Evolutionary conservation across 768 basidiomycete genomes (phyloP), one percentile per base, ranked within the genome.

Genomic region (Suillus luteus): DNA sequence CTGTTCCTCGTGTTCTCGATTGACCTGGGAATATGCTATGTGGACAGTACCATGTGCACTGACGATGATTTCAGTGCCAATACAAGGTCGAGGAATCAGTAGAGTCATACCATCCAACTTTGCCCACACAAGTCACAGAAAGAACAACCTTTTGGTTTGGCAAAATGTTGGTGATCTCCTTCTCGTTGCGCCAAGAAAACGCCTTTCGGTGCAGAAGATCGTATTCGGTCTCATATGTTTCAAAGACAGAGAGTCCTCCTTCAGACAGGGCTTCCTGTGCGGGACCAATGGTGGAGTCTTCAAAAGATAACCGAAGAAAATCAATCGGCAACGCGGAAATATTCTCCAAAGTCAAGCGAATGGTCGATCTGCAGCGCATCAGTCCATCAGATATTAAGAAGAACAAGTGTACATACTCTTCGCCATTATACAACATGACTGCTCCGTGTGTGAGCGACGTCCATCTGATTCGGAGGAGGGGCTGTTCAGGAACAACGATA

Each of bases 381-480:
- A 66, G 64, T 61, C 65, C 59, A 62, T 57, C 44, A 11, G 59
- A 37, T 27, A 59, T 7, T 31, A 2, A 17, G 17, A 66, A 43
- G 24, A 66, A 31, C 27, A 33, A 62, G 41, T 17, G 5, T 7
- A 78, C 87, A 64, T 66, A 95, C 96, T 78, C 88, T 79, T 99
- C 97, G 40, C 97, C 97, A 55, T 96, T 86, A 71, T 96, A 98
- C 59, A 99, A 79, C 93, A 97, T 96, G 31, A 98, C 79, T 0
- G 96, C 94, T 1, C 94, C 95, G 68, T 97, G 95, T 1, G 92
- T 96, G 24, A 97, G 78, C n/a, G 92, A 93, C 17, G 90, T 92
- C 71, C 92, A 81, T 62, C 92, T 84, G 73, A 99, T 90, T 65
- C 93, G 86, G 61, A 99, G 79, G 38, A 95, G 75, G 10, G 97